Conservation (phyloP, 805 yeast species). For the Scheffersomyces spartinae region DNA sequence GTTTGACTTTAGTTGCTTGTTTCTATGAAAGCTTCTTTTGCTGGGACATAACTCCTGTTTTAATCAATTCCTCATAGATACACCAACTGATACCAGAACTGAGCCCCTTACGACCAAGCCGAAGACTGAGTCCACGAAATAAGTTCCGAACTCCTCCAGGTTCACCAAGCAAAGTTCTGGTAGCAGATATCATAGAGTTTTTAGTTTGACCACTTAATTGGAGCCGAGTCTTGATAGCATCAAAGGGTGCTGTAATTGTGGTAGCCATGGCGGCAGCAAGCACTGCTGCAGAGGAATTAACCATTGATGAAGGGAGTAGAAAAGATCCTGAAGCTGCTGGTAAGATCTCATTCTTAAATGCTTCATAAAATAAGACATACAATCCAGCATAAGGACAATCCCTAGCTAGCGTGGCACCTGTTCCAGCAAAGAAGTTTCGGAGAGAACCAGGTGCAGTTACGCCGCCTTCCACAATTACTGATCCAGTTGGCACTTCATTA, state of each 20-base stretch:
- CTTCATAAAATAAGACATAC: constrained; percentile 77
- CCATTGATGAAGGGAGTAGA: constrained; percentile 11
- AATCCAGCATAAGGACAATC: constrained; percentile 97
- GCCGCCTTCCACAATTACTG: too few relatives aligned
- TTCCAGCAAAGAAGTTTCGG: constrained; percentile 75
- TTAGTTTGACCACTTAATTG: constrained; percentile 50
- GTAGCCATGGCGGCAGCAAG: constrained; percentile 73
- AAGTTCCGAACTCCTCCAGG: constrained; percentile 43
- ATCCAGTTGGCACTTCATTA: too few relatives aligned
- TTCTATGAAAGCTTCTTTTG: too few relatives aligned
- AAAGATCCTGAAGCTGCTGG: constrained; percentile 23
- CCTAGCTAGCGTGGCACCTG: constrained; percentile 73
- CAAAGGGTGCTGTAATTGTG: constrained; percentile 86
- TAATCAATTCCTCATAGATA: constrained; percentile 80
- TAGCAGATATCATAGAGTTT: constrained; percentile 19
- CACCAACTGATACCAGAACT: constrained; percentile 98
- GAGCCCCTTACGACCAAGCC: constrained; percentile 75
- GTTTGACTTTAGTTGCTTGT: too few relatives aligned
- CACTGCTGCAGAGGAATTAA: constrained; percentile 71
- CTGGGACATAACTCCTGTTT: too few relatives aligned
- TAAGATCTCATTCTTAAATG: constrained; percentile 43
- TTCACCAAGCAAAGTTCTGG: constrained; percentile 30
- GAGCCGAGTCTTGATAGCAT: constrained; percentile 84
- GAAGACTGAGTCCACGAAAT: constrained; percentile 74
- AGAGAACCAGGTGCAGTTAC: too few relatives aligned